Evolutionary conservation across 768 basidiomycete genomes (phyloP).

Genomic region (Tubosaeta sp.): DNA sequence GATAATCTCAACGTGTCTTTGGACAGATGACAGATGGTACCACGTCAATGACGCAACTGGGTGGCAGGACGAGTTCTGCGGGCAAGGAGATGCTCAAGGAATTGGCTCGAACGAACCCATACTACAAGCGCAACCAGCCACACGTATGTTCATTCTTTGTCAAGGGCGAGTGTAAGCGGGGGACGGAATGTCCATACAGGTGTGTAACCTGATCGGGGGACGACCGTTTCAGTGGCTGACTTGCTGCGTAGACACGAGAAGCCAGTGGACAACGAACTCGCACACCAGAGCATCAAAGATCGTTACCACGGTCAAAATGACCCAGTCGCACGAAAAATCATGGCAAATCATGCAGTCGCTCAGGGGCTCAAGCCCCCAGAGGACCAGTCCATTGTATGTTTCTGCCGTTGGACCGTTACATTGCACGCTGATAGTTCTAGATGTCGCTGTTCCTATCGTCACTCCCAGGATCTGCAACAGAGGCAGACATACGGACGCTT

Average conservation of each 20-base stretch:
- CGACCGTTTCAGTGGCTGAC: not conserved
- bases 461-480: conserved; percentile 65
- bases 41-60: conserved; percentile 54
- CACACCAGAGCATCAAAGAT: conserved; percentile 92
- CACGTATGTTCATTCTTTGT: conserved; percentile 93
- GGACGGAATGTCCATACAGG: conserved; percentile 88
- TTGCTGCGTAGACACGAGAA: conserved; percentile 69
- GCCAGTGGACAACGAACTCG: conserved; percentile 74
- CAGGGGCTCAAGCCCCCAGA: conserved; percentile 89
- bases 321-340: conserved; percentile 89
- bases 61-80: conserved; percentile 63
- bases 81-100: conserved; percentile 97
- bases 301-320: conserved; percentile 91
- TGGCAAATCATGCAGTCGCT: conserved; percentile 70
- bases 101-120: conserved; percentile 91
- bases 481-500: conserved; percentile 67
- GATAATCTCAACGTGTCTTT: not conserved
- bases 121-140: conserved; percentile 94
- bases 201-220: conserved; percentile 24
- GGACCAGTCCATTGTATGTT: conserved; percentile 76
- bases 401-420: not conserved
- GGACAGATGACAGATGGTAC: conserved; percentile 61
- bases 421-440: conserved; percentile 36
- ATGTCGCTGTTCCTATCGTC: conserved; percentile 84
- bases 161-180: conserved; percentile 93